Percentiles rank a stretch among this genome's conserved stretches.
Conservation (phyloP, 345 rosid genomes). For the Brassica carinata region DNA sequence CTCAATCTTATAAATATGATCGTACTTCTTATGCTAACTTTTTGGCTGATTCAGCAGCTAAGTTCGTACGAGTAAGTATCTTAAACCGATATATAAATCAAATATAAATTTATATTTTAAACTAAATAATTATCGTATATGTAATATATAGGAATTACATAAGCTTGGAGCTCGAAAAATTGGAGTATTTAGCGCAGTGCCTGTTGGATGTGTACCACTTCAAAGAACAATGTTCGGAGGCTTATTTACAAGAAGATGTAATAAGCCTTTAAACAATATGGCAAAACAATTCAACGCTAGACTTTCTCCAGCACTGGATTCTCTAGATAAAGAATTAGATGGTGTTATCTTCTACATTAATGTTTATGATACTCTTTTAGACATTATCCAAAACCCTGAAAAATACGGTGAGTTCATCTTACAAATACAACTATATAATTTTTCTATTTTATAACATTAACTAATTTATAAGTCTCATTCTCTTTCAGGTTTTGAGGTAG, state of each 20-base stretch:
- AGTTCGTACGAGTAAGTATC: slow-evolving; percentile 45
- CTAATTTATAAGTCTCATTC: not conserved
- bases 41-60: slow-evolving; percentile 42
- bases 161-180: not conserved
- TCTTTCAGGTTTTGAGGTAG: slow-evolving; percentile 44
- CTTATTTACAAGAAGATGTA: not conserved
- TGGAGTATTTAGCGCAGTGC: not conserved
- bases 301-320: not conserved
- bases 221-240: not conserved
- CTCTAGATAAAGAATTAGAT: not conserved
- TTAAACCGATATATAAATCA: not conserved
- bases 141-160: not conserved
- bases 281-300: not conserved
- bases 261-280: not conserved
- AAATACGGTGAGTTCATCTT: not conserved
- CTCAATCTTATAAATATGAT: slow-evolving; percentile 36
- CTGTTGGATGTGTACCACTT: not conserved
- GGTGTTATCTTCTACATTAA: not conserved
- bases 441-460: not conserved
- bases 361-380: not conserved
- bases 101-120: not conserved
- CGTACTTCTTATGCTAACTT: slow-evolving; percentile 44
- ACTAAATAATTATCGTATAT: not conserved
- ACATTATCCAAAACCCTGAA: not conserved
- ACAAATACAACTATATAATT: not conserved